A percentile compares a stretch with the other conserved stretches of the same genome.
Evolutionary conservation across 2,329 filamentous ascomycete species (phyloP).

Genomic region (Gliomastix tumulicola): DNA sequence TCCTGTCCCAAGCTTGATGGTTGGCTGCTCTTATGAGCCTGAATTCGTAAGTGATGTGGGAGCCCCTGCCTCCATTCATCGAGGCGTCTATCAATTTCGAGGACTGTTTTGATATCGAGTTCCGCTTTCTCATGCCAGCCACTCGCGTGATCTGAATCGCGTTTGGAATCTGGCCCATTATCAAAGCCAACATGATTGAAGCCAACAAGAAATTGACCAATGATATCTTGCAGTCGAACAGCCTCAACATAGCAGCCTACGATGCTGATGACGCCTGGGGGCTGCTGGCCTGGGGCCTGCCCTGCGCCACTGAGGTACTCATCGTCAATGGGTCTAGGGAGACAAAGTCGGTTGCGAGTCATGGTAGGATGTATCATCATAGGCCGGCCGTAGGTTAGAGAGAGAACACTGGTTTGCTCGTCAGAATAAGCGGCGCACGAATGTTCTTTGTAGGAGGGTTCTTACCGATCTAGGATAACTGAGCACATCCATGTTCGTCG

Average conservation of each 20-base stretch:
- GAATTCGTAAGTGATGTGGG: neutral
- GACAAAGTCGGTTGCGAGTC: neutral
- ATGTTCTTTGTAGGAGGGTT: no score
- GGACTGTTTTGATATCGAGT: neutral
- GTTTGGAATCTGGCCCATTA: neutral
- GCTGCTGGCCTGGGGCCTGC: neutral
- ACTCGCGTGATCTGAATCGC: no score
- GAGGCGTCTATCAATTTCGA: neutral
- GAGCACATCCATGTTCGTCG: neutral
- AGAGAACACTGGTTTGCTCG: neutral
- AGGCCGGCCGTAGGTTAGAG: constrained; percentile 2
- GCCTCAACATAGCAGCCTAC: neutral
- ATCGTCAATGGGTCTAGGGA: neutral
- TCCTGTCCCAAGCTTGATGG: no score
- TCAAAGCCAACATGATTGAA: neutral
- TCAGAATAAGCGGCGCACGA: no score
- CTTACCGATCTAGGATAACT: neutral
- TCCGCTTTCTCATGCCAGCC: no score
- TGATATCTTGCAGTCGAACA: neutral
- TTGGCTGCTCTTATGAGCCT: no score
- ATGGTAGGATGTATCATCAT: neutral
- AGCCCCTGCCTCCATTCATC: neutral
- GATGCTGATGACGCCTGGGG: neutral
- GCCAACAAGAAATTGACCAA: neutral
- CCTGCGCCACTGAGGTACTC: neutral